Percentiles rank a stretch among this genome's conserved stretches.
These are phyloP conservation scores for Hydnum rufescens DNA, from an alignment of 768 basidiomycete species.

Conservation along the genomic window DNA sequence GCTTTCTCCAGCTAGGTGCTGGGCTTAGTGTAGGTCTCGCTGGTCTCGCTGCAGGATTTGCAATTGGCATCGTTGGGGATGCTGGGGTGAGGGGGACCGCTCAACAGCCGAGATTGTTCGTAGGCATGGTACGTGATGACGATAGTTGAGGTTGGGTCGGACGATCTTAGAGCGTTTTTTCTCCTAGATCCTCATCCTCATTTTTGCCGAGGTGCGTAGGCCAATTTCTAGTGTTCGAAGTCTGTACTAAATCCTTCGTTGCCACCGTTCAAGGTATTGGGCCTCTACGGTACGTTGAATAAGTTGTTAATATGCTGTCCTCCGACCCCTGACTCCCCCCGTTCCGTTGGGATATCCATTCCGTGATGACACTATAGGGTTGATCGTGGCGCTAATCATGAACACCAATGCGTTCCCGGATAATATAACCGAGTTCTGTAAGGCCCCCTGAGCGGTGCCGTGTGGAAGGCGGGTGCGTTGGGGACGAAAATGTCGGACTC, in stretches of 20 bases:
- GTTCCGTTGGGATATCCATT: too few species aligned
- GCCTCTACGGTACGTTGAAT: constrained; percentile 49
- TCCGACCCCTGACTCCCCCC: neutral
- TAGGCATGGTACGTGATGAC: constrained; percentile 59
- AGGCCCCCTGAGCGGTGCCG: too few species aligned
- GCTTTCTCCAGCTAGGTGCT: constrained; percentile 86
- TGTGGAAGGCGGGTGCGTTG: too few species aligned
- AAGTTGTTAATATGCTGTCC: constrained; percentile 4
- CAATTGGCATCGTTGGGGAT: constrained; percentile 96
- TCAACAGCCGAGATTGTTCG: constrained; percentile 84
- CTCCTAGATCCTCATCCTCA: constrained; percentile 80
- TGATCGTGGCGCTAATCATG: constrained; percentile 93
- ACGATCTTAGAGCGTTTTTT: neutral
- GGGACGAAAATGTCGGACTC: too few species aligned
- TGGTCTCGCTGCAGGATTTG: constrained; percentile 92
- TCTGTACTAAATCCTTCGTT: neutral
- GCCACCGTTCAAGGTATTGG: constrained; percentile 28
- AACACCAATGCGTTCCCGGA: constrained; percentile 72
- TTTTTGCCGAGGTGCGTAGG: constrained; percentile 58
- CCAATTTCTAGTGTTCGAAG: neutral
- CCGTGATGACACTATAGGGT: constrained; percentile 22
- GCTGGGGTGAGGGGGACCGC: constrained; percentile 96
- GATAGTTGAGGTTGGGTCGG: neutral
- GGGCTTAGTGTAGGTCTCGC: constrained; percentile 84
- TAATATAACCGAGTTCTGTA: too few species aligned